Conservation (phyloP, 2,329 filamentous ascomycete species). For the Penicillium brasilianum region DNA sequence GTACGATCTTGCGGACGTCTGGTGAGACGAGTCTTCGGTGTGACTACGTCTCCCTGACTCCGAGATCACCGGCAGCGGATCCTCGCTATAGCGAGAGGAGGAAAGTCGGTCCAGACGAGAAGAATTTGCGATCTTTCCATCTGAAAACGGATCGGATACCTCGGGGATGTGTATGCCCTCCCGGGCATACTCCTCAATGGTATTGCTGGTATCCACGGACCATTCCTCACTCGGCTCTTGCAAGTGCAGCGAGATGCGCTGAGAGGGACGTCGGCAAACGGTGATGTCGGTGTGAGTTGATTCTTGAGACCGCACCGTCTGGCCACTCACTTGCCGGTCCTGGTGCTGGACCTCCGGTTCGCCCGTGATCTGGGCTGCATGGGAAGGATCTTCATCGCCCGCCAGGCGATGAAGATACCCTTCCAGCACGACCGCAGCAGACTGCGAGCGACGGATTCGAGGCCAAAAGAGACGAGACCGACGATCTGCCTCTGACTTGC, state of each 20-base stretch:
- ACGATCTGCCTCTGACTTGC: conserved; percentile 8
- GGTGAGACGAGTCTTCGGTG: not conserved
- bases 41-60: not conserved
- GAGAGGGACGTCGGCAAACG: conserved; percentile 42
- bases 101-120: not conserved
- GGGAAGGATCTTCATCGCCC: not conserved
- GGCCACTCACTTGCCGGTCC: conserved; percentile 40
- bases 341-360: conserved; percentile 16
- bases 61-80: not conserved
- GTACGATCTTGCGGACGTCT: conserved; percentile 17
- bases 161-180: conserved; percentile 10
- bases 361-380: not conserved
- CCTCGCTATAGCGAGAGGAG: conserved; percentile 9
- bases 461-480: conserved; percentile 19
- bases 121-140: conserved; percentile 22
- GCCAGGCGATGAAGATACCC: conserved; percentile 6
- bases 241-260: conserved; percentile 31
- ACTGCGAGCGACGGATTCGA: conserved; percentile 17
- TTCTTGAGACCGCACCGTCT: conserved; percentile 37
- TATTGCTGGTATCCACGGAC: conserved; percentile 15
- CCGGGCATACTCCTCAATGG: not conserved
- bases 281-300: conserved; percentile 42
- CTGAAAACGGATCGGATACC: conserved; percentile 28
- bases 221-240: conserved; percentile 15
- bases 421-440: conserved; percentile 17